Base-by-base conservation (phyloP, 257 asterid species). In the Solanum ossicruentum region DNA sequence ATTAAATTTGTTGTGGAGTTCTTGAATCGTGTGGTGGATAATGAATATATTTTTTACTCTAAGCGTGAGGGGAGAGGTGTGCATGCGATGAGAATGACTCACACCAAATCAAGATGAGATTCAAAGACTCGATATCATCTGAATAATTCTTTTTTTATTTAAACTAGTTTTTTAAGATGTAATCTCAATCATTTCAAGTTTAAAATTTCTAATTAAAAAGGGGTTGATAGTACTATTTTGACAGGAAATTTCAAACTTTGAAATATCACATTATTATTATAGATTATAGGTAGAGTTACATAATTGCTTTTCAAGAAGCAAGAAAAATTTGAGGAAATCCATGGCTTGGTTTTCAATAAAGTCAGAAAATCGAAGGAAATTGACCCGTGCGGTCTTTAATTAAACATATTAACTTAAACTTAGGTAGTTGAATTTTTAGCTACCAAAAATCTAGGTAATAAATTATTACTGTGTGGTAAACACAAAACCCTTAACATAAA, bases 271-370 rank as follows among this genome's bases (percentile, higher is more conserved):
- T 84, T 85, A 89, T 85, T 84, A 87, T 84, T 81, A 54, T 36
- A 0, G 5, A 36, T 83, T 80, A 20, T 83, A 77, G 86, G 83
- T 70, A 80, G 36, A n/a, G 85, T 71, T 81, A 77, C 87, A 73
- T 87, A 84, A 88, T 89, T 91, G 89, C 88, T 88, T 88, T 87
- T 85, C 92, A 87, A 88, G 89, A 88, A 91, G 90, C 91, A 88
- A 91, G 90, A 89, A 87, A 88, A 81, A 32, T 10, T 82, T 92
- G 94, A 86, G 95, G 97, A 93, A 93, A 93, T 89, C 94, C 94
- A 92, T 86, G 95, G 89, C 88, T 80, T 85, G 83, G 87, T 87
- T 85, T 90, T 89, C 92, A 87, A 88, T 81, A 86, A 75, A 63
- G 87, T 82, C 80, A 85, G 92, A 88, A 83, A 69, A 87, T 90